Base-by-base conservation (phyloP, 1,284 basidiomycete species). In the Ceratobasidium sp. region DNA sequence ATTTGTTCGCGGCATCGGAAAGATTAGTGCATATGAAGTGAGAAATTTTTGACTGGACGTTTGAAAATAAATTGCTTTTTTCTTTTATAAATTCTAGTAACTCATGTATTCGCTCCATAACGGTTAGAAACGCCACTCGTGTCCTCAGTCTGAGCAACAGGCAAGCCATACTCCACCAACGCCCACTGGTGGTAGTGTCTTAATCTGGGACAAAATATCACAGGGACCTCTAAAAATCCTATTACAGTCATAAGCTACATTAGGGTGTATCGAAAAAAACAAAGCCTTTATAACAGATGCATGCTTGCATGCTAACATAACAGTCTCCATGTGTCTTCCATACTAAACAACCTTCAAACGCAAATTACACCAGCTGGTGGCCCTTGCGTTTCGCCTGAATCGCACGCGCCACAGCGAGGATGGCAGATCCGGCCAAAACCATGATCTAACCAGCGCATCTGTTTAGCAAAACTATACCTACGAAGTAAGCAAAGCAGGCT, bases 381-480 rank as follows among this genome's bases (percentile, higher is more conserved):
- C 74, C 74, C 42, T 76, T 76, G 40, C 74, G 65, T 20, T 56
- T 67, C 26, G 44, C 62, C n/a, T 67, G 64, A 23, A 76, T 76
- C 12, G 40, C 38, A 28, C 64, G 74, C 20, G 74, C 64, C 3
- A 66, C 26, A 44, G 38, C 38, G 10, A 76, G 56, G 3, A 54
- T 4, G 9, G 28, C 50, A 44, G 62, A 59, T 26, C 74, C 74
- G 3, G 38, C 50, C 54, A 67, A n/a, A 26, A 76, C 64, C 5
- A 76, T 40, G n/a, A 76, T 38, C 74, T 76, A 28, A 2, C 44
- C 23, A 38, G 12, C 17, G 28, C 9, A 10, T 6, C 15, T 12
- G 42, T 20, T 75, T 44, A 75, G 52, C 20, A 75, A 20, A 17
- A 15, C 20, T 33, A 33, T 33, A 4, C 33, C 33, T 33, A 33